Conservation (phyloP, 2,329 filamentous ascomycete genomes). For the Leptoxyphium fumago region DNA sequence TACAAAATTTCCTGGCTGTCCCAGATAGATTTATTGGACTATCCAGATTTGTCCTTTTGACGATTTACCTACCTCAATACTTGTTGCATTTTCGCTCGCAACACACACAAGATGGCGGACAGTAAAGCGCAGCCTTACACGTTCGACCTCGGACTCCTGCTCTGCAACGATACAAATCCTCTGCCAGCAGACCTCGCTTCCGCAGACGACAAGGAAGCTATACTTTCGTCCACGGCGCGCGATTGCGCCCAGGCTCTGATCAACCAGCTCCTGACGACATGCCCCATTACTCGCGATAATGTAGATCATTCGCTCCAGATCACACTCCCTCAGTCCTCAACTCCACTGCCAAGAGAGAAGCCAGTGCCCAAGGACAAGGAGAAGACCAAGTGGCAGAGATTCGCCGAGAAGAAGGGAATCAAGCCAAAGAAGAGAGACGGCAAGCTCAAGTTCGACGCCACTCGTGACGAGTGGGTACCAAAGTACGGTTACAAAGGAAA, state of each 20-base stretch:
- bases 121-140: conserved; percentile 74
- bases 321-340: conserved; percentile 55
- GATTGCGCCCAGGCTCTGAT: conserved; percentile 85
- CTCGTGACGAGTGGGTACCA: conserved; percentile 72
- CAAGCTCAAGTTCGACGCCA: conserved; percentile 68
- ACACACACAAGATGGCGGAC: neutral
- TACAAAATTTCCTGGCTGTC: no score
- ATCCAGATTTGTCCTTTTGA: no score
- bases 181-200: conserved; percentile 36
- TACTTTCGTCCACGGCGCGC: conserved; percentile 60
- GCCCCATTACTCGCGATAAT: conserved; percentile 55
- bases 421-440: conserved; percentile 71
- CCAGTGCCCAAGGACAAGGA: conserved; percentile 68
- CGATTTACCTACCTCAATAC: no score
- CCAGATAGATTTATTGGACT: no score
- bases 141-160: conserved; percentile 79
- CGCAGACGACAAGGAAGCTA: conserved; percentile 40
- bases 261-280: conserved; percentile 86
- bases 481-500: conserved; percentile 92
- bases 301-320: conserved; percentile 55
- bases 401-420: conserved; percentile 95
- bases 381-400: conserved; percentile 88
- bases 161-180: conserved; percentile 78
- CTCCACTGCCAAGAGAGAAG: conserved; percentile 76
- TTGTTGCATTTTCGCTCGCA: no score